Base-by-base conservation (phyloP, 345 rosid genomes). In the Zanthoxylum bungeanum region DNA sequence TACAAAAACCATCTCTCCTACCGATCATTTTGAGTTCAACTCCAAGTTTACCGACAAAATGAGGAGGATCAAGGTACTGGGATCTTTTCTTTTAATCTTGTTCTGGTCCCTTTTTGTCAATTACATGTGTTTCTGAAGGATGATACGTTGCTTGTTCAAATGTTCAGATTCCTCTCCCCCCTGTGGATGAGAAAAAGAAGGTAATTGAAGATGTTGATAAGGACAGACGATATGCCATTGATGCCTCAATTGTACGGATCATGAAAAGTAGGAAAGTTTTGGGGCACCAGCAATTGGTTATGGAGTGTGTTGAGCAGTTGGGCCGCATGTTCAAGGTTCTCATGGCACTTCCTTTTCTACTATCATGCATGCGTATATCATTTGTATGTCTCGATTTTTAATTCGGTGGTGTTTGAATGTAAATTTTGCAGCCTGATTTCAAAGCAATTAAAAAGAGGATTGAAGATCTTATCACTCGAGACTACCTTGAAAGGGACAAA, bases 401-500 rank as follows among this genome's bases (percentile, higher is more conserved):
- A 25, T 8, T 51, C 39, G 31, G 10, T 58, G 14, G 21, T 72
- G 19, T 33, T 47, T 60, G 42, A 67, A 19, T 42, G 61, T 67
- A 34, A 59, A 14, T 57, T 62, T 68, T 83, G 83, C 92, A 89
- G 95, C 95, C 92, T 56, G 95, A 90, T 79, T 76, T 86, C 61
- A 90, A 90, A 84, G 90, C 85, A 0, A 90, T 90, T 53, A 90
- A 90, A 80, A 86, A 87, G 85, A 78, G 91, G 75, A 90, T 90
- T 31, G 95, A 90, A 77, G 92, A 90, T 75, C 71, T 90, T 66
- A 90, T 90, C 36, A 79, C 88, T 42, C 79, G 89, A 25, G 95
- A 90, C 58, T 90, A 87, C 69, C 76, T 90, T 30, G 92, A 85
- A 69, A 83, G 92, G 73, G 94, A 89, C 73, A 81, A 85, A 66